These are phyloP conservation scores for Incumbomyces lentus DNA, from an alignment of 2,329 filamentous ascomycete species.

Conservation along the genomic window DNA sequence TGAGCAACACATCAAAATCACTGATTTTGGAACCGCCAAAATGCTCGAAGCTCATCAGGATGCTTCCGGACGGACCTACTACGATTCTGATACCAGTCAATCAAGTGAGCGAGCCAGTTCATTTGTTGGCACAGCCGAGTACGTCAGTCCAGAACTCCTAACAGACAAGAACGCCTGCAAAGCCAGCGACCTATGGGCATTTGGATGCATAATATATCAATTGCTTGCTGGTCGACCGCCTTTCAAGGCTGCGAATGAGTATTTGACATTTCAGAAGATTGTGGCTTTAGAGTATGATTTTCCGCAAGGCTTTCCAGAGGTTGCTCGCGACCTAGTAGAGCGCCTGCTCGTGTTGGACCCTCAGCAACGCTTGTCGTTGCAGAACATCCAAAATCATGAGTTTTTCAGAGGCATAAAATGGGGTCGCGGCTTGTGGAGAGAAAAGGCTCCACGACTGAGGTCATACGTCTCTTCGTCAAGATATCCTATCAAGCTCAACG, in stretches of 20 bases:
- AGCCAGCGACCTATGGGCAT: conserved; percentile 95
- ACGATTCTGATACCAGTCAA: conserved; percentile 27
- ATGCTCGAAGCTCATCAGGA: conserved; percentile 51
- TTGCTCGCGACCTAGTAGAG: conserved; percentile 82
- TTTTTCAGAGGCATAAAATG: conserved; percentile 86
- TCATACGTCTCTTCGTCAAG: conserved; percentile 68
- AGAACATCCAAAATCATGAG: conserved; percentile 92
- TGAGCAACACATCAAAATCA: conserved; percentile 97
- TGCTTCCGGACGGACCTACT: conserved; percentile 30
- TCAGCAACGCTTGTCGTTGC: conserved; percentile 69
- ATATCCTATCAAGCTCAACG: conserved; percentile 69
- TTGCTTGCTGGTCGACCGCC: conserved; percentile 89
- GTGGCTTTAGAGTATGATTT: conserved; percentile 91
- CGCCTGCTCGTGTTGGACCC: conserved; percentile 84
- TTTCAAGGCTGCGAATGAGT: conserved; percentile 93
- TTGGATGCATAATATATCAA: conserved; percentile 96
- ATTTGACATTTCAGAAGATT: conserved; percentile 97
- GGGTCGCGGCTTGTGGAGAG: conserved; percentile 77
- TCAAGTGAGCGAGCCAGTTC: conserved; percentile 63
- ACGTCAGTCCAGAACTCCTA: conserved; percentile 93
- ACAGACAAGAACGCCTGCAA: conserved; percentile 97
- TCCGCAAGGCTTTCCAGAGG: conserved; percentile 72
- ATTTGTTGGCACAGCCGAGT: conserved; percentile 95
- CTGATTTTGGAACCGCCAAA: conserved; percentile 97
- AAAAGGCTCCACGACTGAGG: conserved; percentile 77